Evolutionary conservation across 2,329 filamentous ascomycete species (phyloP), one percentile per base, ranked within the genome.

Genomic region (Colletotrichum agaves): DNA sequence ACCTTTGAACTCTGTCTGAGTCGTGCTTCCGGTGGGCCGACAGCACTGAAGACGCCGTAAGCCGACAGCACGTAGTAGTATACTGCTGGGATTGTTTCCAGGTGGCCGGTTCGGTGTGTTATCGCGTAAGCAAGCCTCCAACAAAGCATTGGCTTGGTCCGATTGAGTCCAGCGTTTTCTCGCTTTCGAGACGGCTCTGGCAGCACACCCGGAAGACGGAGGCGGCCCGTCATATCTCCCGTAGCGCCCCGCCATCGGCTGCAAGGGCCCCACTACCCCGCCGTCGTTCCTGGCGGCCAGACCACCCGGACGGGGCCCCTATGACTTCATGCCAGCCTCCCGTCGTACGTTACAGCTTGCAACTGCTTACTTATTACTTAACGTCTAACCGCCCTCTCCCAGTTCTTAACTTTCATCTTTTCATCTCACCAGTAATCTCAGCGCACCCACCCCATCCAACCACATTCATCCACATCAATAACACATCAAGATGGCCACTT

Each of bases 241-340:
- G 64, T 67, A 17, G 15, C 12, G 33, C 52, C 59, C 64, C 64
- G 60, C 61, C 46, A 47, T 59, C 64, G 47, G 61, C 21, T 64
- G 52, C 49, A 56, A 19, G 15, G 3, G 47, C 31, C 55, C 61
- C 53, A 7, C 61, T 59, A 65, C 60, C 64, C 64, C 64, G 60
- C 60, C 39, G 35, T 23, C 10, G 37, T 19, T 43, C 64, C 64
- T 63, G 52, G n/a, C 13, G 52, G 58, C 33, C 49, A 35, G 39
- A 41, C 55, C 50, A 44, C 37, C 50, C 50, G 50, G 55, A 17
- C 15, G 23, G 7, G 35, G 27, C 27, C 49, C 52, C 56, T 55
- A 63, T 63, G 64, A 67, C 64, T 58, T 63, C 52, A 67, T 66
- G 21, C 50, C 49, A 62, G 43, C 49, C 43, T 53, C 43, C 49